Base-by-base conservation (phyloP, 495 filamentous ascomycete genomes). In the Xylaria castorea region DNA sequence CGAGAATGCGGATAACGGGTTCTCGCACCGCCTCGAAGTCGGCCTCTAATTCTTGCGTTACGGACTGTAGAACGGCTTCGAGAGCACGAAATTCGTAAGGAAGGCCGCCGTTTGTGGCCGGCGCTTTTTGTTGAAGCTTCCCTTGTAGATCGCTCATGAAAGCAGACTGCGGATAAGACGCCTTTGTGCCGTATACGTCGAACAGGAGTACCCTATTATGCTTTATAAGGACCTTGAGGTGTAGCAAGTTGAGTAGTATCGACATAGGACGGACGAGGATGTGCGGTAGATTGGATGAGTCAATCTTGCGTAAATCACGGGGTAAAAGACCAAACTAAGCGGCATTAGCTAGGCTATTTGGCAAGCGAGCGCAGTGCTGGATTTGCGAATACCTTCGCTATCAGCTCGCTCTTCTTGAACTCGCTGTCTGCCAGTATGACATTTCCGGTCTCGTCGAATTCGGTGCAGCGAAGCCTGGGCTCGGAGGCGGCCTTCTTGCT, bases 271-370 rank as follows among this genome's bases (percentile, higher is more conserved):
- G 95, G 69, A 99, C 91, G 66, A 98, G 91, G 63, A 99, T 98
- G 74, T 97, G 93, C 6, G 96, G 96, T n/a, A 99, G 89, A 73
- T 97, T 92, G 64, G 93, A 97, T n/a, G 94, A 97, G 79, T 98
- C 96, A 76, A 98, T 97, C 80, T 99, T 99, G 76, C 96, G 93
- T 9, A 99, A 87, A 85, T 99, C 96, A 61, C 96, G 95, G 66
- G 97, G 95, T 16, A 98, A 90, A 34, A 99, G 90, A 48, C 96
- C 96, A 79, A 98, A 98, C 94, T 98, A 72, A 75, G 27, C 40
- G 27, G 12, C 25, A 62, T 85, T 74, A 83, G 81, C 71, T 71
- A 34, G 30, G n/a, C 36, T 44, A 25, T 57, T n/a, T 46, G 69
- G 46, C 36, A 65, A 36, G n/a, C 14, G 7, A 44, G 25, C 34